Evolutionary conservation across 805 yeast species (phyloP), one percentile per base, ranked within the genome.

Genomic region (Myxozyma vanderwaltii): DNA sequence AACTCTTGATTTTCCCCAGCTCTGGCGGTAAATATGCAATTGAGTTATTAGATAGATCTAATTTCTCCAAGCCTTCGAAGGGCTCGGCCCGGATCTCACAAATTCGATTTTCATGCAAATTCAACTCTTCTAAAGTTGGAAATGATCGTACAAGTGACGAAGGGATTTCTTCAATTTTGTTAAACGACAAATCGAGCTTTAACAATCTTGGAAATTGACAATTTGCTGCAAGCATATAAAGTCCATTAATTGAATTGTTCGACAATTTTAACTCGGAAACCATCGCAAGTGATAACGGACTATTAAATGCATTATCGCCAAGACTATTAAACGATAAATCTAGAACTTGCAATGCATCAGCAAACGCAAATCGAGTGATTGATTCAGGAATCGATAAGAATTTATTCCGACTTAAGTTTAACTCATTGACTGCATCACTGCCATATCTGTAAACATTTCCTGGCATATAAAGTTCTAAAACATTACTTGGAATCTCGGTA

Each of bases 41-140:
- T 19, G 65, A 51, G 38, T 62, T 62, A 23, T 60, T 62, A n/a
- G 65, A 62, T 27, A 62, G 5, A 24, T 62, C 65, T 8, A 62
- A 29, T 33, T 60, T 54, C 23, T 45, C 63, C 23, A 62, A 48
- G 12, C 64, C 64, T 5, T 44, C 10, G 27, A 59, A 56, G 41
- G 65, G 50, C 3, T 55, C 54, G 8, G 62, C 58, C 2, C 15
- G 15, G 21, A 62, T 59, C 47, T 59, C 61, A 12, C 45, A 10
- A 5, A 62, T 17, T 58, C 48, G 54, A 48, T 62, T 62, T 39
- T 62, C 65, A 26, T 62, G 65, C 48, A 62, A n/a, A 26, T 47
- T 51, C 6, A 62, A 35, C 35, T 60, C 65, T 31, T 62, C 65
- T 10, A 62, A 59, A 15, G 54, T 44, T 4, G 63, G 38, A 41